Evolutionary conservation across 345 rosid genomes (phyloP), one percentile per base, ranked within the genome.

Genomic region (Luvunga scandens): DNA sequence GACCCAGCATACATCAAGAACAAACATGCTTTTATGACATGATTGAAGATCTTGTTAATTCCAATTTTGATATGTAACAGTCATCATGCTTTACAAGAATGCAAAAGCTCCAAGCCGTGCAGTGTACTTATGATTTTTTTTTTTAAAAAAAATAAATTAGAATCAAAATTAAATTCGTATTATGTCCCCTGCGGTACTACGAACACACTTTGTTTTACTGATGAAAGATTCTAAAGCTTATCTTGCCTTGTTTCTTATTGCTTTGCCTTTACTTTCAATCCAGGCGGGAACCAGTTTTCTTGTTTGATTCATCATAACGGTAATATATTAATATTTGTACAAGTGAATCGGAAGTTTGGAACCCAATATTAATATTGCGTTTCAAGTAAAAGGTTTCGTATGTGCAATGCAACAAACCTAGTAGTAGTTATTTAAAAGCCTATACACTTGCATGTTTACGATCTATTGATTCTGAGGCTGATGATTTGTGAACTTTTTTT

Each of bases 51-150:
- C 70, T 64, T 69, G 70, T 62, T 36, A 28, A 48, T 78, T 86
- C 85, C 83, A 75, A 75, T 72, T 80, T 75, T 76, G 87, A 86
- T 86, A 57, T 80, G 56, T n/a, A 31, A 61, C 78, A 68, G 72
- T 63, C 7, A 42, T 33, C 19, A 4, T 55, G 27, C 50, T 45
- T 60, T 60, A 65, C n/a, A 13, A 45, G 50, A 45, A 45, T 45
- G 50, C 50, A 45, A 45, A 45, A 45, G 50, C 50, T 13, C 18
- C 50, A 1, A 45, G 50, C 50, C 50, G 1, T 45, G 50, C 50
- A 45, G 50, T 45, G 16, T 45, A 12, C 50, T 45, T 45, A 13
- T 13, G 50, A 45, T 12, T 3, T 45, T 45, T 30, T 18, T 64
- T 16, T 50, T 4, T 18, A 1, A 4, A 1, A 7, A 9, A 42